Evolutionary conservation across 2,329 filamentous ascomycete species (phyloP).

Genomic region (Aspergillus fumigatiaffinis): DNA sequence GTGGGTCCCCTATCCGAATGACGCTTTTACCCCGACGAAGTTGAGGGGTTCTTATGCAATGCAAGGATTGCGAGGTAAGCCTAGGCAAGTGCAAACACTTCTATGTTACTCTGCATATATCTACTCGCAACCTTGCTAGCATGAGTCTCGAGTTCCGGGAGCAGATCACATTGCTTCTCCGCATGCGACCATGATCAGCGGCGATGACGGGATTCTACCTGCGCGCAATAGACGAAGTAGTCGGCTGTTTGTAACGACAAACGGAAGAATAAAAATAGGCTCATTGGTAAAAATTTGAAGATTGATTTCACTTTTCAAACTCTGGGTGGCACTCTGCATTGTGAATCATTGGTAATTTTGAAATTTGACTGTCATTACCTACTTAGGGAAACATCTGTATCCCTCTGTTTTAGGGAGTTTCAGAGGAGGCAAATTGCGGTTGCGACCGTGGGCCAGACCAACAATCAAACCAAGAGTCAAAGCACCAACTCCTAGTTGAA

Average conservation of each 20-base stretch:
- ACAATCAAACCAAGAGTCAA: neutral
- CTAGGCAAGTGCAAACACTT: neutral
- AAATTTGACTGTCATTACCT: neutral
- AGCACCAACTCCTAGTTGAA: neutral
- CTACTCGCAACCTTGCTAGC: neutral
- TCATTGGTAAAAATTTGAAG: neutral
- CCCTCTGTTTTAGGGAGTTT: neutral
- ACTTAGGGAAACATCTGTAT: neutral
- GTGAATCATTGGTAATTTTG: neutral
- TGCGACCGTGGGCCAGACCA: neutral
- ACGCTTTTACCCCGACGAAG: neutral
- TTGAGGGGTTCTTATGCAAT: neutral
- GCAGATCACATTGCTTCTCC: neutral
- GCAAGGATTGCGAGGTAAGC: neutral
- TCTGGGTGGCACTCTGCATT: neutral
- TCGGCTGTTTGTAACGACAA: neutral
- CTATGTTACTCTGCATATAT: neutral
- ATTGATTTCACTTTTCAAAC: neutral
- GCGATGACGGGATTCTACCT: neutral
- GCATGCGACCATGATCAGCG: constrained; percentile 1
- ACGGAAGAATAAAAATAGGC: neutral
- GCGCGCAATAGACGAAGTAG: neutral
- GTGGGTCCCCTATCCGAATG: neutral
- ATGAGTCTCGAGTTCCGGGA: neutral
- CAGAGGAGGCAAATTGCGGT: neutral